Conservation (phyloP, 2,329 filamentous ascomycete genomes). For the Phialophora tarda region DNA sequence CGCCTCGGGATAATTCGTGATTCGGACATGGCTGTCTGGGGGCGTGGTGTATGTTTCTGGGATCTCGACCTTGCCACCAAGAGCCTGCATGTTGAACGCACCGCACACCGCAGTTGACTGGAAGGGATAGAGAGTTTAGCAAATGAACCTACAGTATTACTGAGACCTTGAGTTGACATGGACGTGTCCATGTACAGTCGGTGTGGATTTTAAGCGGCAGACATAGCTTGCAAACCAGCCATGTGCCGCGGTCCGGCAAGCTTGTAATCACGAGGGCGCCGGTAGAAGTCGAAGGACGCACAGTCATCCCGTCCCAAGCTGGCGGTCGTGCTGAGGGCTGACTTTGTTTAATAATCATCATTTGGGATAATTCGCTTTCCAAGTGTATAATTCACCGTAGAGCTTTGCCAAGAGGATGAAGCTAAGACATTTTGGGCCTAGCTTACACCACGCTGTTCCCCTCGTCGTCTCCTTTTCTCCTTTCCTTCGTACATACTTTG, state of each 20-base stretch:
- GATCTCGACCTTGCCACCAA: slow-evolving; percentile 5
- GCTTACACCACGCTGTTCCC: background rate
- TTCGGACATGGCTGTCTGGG: slow-evolving; percentile 10
- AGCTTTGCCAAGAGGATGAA: too few species aligned
- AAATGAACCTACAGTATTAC: too few species aligned
- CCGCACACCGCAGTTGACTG: background rate
- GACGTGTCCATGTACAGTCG: too few species aligned
- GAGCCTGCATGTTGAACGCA: slow-evolving; percentile 3
- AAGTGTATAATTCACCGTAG: too few species aligned
- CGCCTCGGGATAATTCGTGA: slow-evolving; percentile 15
- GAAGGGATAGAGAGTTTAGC: too few species aligned
- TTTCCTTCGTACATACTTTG: too few species aligned
- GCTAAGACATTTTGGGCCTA: background rate
- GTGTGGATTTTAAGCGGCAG: too few species aligned
- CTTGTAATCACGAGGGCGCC: background rate
- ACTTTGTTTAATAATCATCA: slow-evolving; percentile 3
- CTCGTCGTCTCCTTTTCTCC: too few species aligned
- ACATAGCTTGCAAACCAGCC: background rate
- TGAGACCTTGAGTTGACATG: too few species aligned
- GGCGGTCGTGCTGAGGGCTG: background rate
- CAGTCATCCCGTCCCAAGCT: background rate
- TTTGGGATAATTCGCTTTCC: background rate
- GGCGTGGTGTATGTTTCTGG: slow-evolving; percentile 15
- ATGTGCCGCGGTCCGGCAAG: background rate
- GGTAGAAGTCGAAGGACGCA: background rate